phyloP scores from a whole-genome alignment of 148 eudicot species.

The Camellia granthamiana region DNA sequence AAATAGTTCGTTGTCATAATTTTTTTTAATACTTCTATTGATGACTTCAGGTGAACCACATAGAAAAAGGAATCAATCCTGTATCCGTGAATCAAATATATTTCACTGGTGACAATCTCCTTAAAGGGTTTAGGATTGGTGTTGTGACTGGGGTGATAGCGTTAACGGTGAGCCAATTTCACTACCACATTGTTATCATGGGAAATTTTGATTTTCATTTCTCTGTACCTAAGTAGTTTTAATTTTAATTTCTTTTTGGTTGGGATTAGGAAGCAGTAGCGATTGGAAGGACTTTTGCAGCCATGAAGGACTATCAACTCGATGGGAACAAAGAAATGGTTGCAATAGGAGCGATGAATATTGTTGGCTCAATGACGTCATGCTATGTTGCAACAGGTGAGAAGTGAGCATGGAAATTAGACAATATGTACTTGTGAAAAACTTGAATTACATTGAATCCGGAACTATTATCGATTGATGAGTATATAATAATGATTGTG shows the following conservation, averaged over 20 bases:
- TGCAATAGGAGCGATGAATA: conserved; percentile 64
- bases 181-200: neutral
- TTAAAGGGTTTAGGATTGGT: conserved; percentile 37
- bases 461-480: neutral
- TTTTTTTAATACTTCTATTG: neutral
- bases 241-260: neutral
- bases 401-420: neutral
- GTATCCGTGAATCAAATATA: conserved; percentile 46
- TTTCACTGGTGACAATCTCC: conserved; percentile 36
- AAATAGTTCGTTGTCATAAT: neutral
- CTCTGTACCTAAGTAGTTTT: neutral
- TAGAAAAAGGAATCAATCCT: conserved; percentile 63
- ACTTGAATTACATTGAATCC: neutral
- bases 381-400: conserved; percentile 76
- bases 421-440: neutral
- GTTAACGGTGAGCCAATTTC: conserved; percentile 33
- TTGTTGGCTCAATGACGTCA: conserved; percentile 72
- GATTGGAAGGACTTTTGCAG: conserved; percentile 75
- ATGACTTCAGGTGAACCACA: conserved; percentile 43
- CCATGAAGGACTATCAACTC: conserved; percentile 63
- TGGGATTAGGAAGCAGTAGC: conserved; percentile 63
- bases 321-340: conserved; percentile 85
- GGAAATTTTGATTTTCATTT: neutral
- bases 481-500: neutral
- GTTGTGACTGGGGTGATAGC: conserved; percentile 46